A percentile compares a stretch with the other conserved stretches of the same genome.
These are phyloP conservation scores for Echites panduratus DNA, from an alignment of 257 asterid species.

Conservation along the genomic window DNA sequence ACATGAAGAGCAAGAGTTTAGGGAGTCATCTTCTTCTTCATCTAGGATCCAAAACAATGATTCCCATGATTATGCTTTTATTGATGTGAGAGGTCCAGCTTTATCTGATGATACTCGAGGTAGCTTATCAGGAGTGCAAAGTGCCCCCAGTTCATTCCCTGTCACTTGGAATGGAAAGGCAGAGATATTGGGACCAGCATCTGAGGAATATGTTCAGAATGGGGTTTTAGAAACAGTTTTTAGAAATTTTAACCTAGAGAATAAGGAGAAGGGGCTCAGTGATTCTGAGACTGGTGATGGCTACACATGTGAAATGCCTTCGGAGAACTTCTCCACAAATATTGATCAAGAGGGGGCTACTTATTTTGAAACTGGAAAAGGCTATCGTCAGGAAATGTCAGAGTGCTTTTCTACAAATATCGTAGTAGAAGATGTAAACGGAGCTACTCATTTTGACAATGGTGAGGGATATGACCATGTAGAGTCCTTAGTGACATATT, in stretches of 20 bases:
- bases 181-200: constrained; percentile 30
- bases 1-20: constrained; percentile 50
- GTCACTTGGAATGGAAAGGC: constrained; percentile 51
- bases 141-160: constrained; percentile 42
- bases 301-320: constrained; percentile 27
- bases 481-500: constrained; percentile 27
- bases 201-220: constrained; percentile 31
- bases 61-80: constrained; percentile 41
- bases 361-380: constrained; percentile 11
- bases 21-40: constrained; percentile 48
- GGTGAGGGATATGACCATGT: constrained; percentile 24
- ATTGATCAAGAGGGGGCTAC: background rate
- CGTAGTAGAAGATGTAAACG: background rate
- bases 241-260: constrained; percentile 11
- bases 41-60: constrained; percentile 40
- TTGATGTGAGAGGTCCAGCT: constrained; percentile 40
- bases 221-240: constrained; percentile 32
- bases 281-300: constrained; percentile 14
- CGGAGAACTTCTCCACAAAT: constrained; percentile 28
- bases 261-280: constrained; percentile 9
- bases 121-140: constrained; percentile 44
- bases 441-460: background rate
- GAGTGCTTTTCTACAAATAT: constrained; percentile 27
- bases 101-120: constrained; percentile 34
- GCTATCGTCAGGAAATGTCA: constrained; percentile 30